These are phyloP conservation scores for Trametes punicea DNA, from an alignment of 768 basidiomycete genomes.

Conservation along the genomic window DNA sequence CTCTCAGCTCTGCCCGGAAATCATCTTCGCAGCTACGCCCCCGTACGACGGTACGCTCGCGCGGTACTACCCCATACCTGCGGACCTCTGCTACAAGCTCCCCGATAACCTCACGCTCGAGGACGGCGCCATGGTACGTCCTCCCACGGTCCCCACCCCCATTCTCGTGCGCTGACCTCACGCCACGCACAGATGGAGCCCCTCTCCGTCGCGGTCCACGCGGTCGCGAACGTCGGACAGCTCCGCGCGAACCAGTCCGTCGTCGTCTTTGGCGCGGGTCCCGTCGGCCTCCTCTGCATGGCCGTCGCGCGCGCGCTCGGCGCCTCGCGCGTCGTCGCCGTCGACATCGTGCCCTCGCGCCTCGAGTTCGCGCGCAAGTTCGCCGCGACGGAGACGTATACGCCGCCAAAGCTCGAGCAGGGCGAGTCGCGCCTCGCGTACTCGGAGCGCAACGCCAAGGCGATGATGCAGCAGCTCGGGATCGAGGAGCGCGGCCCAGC, in stretches of 20 bases:
- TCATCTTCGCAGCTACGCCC: constrained; percentile 90
- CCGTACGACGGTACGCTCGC: constrained; percentile 89
- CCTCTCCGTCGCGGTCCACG: constrained; percentile 88
- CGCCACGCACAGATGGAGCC: constrained; percentile 74
- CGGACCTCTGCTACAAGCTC: constrained; percentile 79
- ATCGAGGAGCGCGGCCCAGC: constrained; percentile 69
- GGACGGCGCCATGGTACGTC: constrained; percentile 86
- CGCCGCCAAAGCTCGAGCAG: constrained; percentile 55
- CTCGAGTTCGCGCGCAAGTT: constrained; percentile 85
- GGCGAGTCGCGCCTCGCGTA: constrained; percentile 70
- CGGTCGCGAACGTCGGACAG: constrained; percentile 72
- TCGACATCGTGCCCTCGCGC: constrained; percentile 73
- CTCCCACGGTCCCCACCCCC: background rate
- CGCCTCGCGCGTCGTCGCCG: constrained; percentile 77
- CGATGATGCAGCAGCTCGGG: constrained; percentile 61
- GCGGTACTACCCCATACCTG: constrained; percentile 83
- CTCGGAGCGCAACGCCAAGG: constrained; percentile 65
- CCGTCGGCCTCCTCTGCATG: constrained; percentile 87
- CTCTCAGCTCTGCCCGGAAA: constrained; percentile 76
- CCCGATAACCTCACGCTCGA: constrained; percentile 84
- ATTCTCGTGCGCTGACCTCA: background rate
- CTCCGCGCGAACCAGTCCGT: constrained; percentile 74
- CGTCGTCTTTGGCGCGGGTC: constrained; percentile 86
- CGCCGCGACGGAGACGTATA: constrained; percentile 74
- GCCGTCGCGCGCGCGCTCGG: constrained; percentile 95